These are phyloP conservation scores for Paspalum vaginatum DNA, from an alignment of 176 grass and related monocot genomes.

Conservation along the genomic window DNA sequence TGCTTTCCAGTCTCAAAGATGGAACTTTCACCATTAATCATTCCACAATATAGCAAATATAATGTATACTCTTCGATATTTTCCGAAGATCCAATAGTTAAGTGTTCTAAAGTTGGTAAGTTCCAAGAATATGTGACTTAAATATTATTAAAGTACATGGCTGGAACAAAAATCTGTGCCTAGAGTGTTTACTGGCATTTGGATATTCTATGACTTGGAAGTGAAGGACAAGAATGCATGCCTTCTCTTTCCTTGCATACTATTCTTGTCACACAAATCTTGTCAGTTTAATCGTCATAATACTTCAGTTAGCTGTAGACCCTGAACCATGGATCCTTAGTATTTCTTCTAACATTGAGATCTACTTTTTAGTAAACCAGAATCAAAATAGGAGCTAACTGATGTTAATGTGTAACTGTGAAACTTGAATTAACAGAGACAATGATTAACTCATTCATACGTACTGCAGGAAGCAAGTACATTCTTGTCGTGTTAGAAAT, in stretches of 20 bases:
- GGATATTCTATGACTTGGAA: not conserved
- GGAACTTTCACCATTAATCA: not conserved
- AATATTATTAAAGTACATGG: not conserved
- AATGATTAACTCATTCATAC: not conserved
- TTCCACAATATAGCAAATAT: not conserved
- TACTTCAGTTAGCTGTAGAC: slow-evolving; percentile 17
- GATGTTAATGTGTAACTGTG: not conserved
- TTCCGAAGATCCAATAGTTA: not conserved
- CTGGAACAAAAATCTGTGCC: not conserved
- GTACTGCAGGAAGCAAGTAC: not conserved
- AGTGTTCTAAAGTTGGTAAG: not conserved
- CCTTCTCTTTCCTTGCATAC: slow-evolving; percentile 5
- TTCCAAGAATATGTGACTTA: not conserved
- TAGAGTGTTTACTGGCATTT: slow-evolving; percentile 8
- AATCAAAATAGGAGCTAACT: not conserved
- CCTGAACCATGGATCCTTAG: not conserved
- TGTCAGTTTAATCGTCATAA: not conserved
- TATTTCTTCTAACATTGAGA: not conserved
- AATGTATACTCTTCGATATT: not conserved
- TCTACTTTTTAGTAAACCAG: slow-evolving; percentile 5
- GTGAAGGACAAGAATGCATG: not conserved
- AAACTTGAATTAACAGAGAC: not conserved
- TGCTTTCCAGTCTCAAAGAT: not conserved
- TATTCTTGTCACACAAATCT: not conserved
- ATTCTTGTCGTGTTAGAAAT: not conserved